phyloP scores from a whole-genome alignment of 2,329 filamentous ascomycete genomes.

The Colletotrichum graminicola region DNA sequence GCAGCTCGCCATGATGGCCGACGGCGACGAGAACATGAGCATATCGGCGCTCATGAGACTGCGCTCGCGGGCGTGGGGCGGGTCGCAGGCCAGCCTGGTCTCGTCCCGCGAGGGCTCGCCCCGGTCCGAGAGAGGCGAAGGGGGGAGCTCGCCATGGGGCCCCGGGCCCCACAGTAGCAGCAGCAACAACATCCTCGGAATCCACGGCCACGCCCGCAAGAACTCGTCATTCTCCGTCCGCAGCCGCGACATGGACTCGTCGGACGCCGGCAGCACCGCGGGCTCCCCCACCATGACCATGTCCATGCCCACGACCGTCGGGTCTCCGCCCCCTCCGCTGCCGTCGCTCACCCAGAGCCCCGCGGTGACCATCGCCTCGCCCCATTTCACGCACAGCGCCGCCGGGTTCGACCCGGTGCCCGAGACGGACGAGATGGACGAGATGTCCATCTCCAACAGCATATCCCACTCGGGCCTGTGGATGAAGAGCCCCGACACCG shows the following conservation, averaged over 20 bases:
- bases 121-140: slow-evolving; percentile 62
- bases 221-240: slow-evolving; percentile 64
- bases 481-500: slow-evolving; percentile 44
- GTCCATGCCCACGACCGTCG: slow-evolving; percentile 50
- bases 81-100: slow-evolving; percentile 79
- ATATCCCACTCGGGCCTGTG: slow-evolving; percentile 46
- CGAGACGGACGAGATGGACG: slow-evolving; percentile 53
- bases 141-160: slow-evolving; percentile 58
- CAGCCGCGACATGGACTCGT: slow-evolving; percentile 63
- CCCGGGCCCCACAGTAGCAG: slow-evolving; percentile 40
- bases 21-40: slow-evolving; percentile 75
- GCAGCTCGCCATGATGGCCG: slow-evolving; percentile 77
- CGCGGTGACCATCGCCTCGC: slow-evolving; percentile 42
- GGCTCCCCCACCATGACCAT: slow-evolving; percentile 66
- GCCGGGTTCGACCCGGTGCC: slow-evolving; percentile 54
- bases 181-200: slow-evolving; percentile 16
- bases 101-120: slow-evolving; percentile 66
- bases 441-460: slow-evolving; percentile 42
- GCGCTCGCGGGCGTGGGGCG: slow-evolving; percentile 82
- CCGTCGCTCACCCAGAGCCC: slow-evolving; percentile 38
- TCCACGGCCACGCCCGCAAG: slow-evolving; percentile 57
- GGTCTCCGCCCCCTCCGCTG: slow-evolving; percentile 45
- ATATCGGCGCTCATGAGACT: slow-evolving; percentile 79
- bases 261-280: slow-evolving; percentile 59
- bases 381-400: slow-evolving; percentile 45